Conservation (phyloP, 441 rosid genomes). For the Breynia disticha region DNA sequence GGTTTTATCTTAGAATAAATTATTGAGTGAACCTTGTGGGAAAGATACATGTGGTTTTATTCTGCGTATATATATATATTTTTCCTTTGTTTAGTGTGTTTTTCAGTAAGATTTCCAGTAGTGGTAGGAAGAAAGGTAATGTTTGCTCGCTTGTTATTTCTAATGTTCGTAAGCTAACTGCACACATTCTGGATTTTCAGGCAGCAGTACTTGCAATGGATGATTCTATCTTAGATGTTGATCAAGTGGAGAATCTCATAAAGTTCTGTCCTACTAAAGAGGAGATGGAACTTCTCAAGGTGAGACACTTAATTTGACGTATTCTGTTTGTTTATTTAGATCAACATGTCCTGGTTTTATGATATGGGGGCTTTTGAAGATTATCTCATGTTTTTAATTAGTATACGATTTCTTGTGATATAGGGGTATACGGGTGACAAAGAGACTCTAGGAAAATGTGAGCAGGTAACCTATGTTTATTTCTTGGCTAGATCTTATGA, state of each 20-base stretch:
- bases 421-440: constrained; percentile 79
- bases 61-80: neutral
- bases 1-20: neutral
- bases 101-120: no score
- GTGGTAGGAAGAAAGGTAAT: no score
- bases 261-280: constrained; percentile 97
- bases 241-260: constrained; percentile 96
- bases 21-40: no score
- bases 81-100: neutral
- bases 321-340: constrained; percentile 10
- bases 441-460: constrained; percentile 80
- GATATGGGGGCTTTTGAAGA: neutral
- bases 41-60: no score
- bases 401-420: constrained; percentile 1
- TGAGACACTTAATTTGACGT: constrained; percentile 21
- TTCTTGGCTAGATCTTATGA: neutral
- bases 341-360: neutral
- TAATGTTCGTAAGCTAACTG: no score
- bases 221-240: constrained; percentile 78
- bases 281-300: constrained; percentile 99
- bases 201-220: constrained; percentile 96
- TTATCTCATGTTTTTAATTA: constrained; percentile 8
- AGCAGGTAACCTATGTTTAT: constrained; percentile 54
- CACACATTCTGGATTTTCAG: constrained; percentile 25
- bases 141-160: no score